Conservation (phyloP, 2,329 filamentous ascomycete genomes). For the Fusarium subglutinans region DNA sequence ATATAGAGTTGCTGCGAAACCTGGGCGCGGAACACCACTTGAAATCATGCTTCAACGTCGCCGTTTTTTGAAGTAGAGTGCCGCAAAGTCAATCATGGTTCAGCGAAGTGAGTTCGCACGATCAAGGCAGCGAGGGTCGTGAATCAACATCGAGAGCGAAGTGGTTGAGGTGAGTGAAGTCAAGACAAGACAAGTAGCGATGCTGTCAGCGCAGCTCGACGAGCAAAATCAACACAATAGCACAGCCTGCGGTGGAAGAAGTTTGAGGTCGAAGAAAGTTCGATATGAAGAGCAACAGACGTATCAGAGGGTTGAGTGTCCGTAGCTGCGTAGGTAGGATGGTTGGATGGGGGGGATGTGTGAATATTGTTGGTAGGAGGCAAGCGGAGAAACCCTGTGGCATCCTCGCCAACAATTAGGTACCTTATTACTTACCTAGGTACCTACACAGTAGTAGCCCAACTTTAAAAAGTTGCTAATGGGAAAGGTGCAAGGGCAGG, state of each 20-base stretch:
- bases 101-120: conserved; percentile 6
- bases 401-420: neutral
- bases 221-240: neutral
- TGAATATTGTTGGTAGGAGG: conserved; percentile 13
- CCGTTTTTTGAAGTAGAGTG: conserved; percentile 36
- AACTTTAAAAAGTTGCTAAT: neutral
- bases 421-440: neutral
- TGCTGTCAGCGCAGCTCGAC: neutral
- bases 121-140: neutral
- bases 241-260: neutral
- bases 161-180: neutral
- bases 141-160: conserved; percentile 6
- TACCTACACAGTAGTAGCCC: neutral
- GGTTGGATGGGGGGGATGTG: neutral
- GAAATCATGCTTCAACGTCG: conserved; percentile 40
- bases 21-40: conserved; percentile 21
- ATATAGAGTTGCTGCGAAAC: neutral
- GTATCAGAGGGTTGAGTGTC: neutral
- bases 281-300: neutral
- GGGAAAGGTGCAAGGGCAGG: neutral
- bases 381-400: conserved; percentile 27
- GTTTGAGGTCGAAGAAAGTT: neutral
- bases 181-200: neutral
- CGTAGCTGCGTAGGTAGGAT: neutral
- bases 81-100: conserved; percentile 36